Conservation (phyloP, 257 asterid species). For the Voacanga thouarsii region DNA sequence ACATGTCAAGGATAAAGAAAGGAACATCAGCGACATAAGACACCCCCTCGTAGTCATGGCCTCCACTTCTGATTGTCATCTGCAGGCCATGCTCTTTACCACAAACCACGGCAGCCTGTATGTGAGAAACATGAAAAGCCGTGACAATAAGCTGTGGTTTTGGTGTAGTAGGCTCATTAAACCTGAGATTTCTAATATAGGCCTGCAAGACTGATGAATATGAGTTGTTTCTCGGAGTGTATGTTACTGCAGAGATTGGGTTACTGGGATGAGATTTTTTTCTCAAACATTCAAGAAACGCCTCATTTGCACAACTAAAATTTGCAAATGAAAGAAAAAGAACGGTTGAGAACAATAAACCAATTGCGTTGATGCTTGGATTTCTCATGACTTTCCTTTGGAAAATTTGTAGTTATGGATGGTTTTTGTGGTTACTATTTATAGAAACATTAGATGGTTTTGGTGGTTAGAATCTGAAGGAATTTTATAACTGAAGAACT, state of each 20-base stretch:
- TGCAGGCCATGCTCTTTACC: background rate
- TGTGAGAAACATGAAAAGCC: background rate
- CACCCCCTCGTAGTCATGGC: no score
- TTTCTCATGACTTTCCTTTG: background rate
- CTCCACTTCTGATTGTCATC: background rate
- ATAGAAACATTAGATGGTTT: no score
- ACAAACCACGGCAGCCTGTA: conserved; percentile 1
- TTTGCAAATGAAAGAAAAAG: conserved; percentile 3
- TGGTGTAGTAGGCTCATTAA: background rate
- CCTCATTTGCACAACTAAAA: background rate
- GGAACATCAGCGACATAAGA: background rate
- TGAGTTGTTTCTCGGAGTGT: background rate
- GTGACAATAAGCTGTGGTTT: background rate
- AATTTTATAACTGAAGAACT: background rate
- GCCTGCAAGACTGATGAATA: background rate
- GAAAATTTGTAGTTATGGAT: no score
- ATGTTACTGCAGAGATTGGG: conserved; percentile 11
- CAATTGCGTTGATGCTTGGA: background rate
- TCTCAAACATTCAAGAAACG: conserved; percentile 14
- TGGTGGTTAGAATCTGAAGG: no score
- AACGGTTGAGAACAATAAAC: background rate
- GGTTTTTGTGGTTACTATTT: no score
- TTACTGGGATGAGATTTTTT: conserved; percentile 6
- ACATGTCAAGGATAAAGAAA: background rate
- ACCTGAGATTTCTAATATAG: background rate